These are phyloP conservation scores for Chlamydomonas sphaeroides DNA, from an alignment of 139 green algal genomes.

Conservation along the genomic window DNA sequence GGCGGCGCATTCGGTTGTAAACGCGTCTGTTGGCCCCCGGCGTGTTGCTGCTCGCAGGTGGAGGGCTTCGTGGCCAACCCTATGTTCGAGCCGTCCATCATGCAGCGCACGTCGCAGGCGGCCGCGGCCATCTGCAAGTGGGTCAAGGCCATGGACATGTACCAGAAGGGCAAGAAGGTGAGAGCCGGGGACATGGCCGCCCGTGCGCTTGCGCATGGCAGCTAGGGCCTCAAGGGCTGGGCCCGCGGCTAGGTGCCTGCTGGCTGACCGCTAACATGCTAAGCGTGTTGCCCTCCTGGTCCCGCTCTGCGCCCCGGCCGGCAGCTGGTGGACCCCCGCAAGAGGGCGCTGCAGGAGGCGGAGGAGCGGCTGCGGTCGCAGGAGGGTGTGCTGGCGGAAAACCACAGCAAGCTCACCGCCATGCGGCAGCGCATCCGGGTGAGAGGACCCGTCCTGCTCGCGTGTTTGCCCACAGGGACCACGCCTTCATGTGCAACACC, in stretches of 20 bases:
- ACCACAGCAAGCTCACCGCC: slow-evolving; percentile 2
- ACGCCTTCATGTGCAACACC: not conserved
- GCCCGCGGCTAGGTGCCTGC: no score
- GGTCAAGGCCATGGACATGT: slow-evolving; percentile 52
- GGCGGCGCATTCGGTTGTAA: no score
- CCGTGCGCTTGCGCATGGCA: no score
- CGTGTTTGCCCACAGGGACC: no score
- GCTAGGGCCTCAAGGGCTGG: no score
- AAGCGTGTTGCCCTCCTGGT: no score
- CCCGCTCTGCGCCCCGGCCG: slow-evolving; percentile 28
- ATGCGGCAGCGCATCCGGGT: slow-evolving; percentile 38
- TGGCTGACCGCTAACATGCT: no score
- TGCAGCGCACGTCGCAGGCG: slow-evolving; percentile 29
- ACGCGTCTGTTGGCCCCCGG: no score
- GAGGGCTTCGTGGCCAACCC: slow-evolving; percentile 43
- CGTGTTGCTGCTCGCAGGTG: no score
- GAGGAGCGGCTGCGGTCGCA: slow-evolving; percentile 52
- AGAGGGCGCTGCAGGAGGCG: slow-evolving; percentile 48
- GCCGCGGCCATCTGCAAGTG: slow-evolving; percentile 50
- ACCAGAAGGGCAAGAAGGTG: slow-evolving; percentile 55
- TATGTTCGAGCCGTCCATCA: slow-evolving; percentile 43
- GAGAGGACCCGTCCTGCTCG: no score
- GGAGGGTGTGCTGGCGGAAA: slow-evolving; percentile 44
- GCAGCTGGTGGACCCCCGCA: slow-evolving; percentile 67
- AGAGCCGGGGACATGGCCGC: no score